Conservation (phyloP, 805 yeast species). For the Myxozyma nipponensis region DNA sequence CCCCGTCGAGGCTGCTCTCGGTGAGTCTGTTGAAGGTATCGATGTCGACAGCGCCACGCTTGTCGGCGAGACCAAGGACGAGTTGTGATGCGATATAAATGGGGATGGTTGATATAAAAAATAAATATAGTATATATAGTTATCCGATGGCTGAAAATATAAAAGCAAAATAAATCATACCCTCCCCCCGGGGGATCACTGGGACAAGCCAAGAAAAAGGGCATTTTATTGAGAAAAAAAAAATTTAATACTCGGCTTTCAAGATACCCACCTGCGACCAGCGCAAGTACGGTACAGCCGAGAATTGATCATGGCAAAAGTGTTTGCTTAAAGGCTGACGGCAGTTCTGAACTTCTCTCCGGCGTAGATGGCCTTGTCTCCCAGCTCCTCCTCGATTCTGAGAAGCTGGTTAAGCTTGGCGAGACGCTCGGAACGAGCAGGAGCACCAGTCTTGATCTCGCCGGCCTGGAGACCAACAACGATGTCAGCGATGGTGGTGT, state of each 20-base stretch:
- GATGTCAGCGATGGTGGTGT: slow-evolving; percentile 95
- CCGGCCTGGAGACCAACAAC: slow-evolving; percentile 97
- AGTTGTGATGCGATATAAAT: background rate
- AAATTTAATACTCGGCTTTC: too few species aligned
- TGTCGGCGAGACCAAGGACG: background rate
- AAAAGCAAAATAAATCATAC: background rate
- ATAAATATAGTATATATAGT: background rate
- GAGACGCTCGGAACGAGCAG: slow-evolving; percentile 99
- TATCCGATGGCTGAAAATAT: background rate
- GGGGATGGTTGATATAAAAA: background rate
- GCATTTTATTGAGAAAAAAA: too few species aligned
- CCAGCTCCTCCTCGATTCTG: slow-evolving; percentile 98
- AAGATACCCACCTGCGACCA: too few species aligned
- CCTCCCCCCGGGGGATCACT: too few species aligned
- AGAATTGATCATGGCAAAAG: too few species aligned
- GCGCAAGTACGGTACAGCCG: too few species aligned
- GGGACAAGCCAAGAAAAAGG: too few species aligned
- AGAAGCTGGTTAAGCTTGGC: slow-evolving; percentile 98
- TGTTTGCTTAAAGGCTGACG: slow-evolving; percentile 4
- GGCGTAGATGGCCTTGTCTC: slow-evolving; percentile 81
- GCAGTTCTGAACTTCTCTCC: slow-evolving; percentile 27
- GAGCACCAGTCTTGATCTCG: slow-evolving; percentile 99
- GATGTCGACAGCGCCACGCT: background rate
- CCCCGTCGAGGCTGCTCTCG: background rate
- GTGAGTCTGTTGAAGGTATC: background rate